phyloP scores from a whole-genome alignment of 352 stramenopile genomes.

The Globisporangium polare region DNA sequence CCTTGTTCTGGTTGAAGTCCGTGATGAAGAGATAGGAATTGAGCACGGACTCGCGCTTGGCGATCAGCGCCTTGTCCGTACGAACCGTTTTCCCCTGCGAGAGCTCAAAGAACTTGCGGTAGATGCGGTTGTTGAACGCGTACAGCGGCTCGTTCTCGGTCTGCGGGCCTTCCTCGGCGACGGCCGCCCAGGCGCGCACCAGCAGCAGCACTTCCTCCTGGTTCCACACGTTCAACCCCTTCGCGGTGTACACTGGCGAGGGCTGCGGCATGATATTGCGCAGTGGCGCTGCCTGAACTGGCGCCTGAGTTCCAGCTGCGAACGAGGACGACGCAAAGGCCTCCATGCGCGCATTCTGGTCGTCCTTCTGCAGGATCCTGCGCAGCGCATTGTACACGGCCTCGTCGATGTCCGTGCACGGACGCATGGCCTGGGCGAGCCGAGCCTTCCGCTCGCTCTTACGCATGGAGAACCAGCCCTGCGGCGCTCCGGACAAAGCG shows the following conservation, averaged over 20 bases:
- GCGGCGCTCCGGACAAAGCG: too few species aligned
- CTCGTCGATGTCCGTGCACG: constrained; percentile 12
- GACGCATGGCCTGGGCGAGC: not conserved
- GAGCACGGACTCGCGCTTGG: constrained; percentile 15
- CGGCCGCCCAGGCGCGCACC: constrained; percentile 4
- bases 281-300: not conserved
- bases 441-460: constrained; percentile 7
- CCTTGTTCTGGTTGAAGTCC: constrained; percentile 11
- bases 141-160: constrained; percentile 14
- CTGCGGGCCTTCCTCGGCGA: not conserved
- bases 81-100: constrained; percentile 3
- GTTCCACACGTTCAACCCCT: constrained; percentile 14
- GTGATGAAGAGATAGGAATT: constrained; percentile 17
- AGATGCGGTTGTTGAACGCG: constrained; percentile 16
- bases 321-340: not conserved
- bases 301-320: not conserved
- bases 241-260: constrained; percentile 2
- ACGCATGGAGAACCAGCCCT: constrained; percentile 13
- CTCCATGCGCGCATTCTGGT: not conserved
- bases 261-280: not conserved
- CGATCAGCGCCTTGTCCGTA: constrained; percentile 13
- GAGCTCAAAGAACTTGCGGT: constrained; percentile 14
- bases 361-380: not conserved
- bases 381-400: constrained; percentile 4
- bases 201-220: constrained; percentile 12